Evolutionary conservation across 352 stramenopile species (phyloP).

Genomic region (Globisporangium cystogenes): DNA sequence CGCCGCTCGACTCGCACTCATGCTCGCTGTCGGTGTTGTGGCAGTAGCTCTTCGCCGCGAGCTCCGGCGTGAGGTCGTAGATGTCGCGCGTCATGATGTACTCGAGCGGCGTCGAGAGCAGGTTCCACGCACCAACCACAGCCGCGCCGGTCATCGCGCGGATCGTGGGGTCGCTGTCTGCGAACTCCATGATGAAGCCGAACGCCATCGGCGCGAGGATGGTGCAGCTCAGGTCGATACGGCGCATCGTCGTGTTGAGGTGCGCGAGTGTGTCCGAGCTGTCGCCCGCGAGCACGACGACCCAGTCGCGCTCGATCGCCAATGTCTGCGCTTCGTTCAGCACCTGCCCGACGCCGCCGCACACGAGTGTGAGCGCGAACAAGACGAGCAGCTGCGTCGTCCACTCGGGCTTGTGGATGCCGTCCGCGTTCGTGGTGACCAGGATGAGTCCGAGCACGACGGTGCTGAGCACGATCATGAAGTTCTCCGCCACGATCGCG

Average conservation of each 20-base stretch:
- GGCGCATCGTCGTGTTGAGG: slow-evolving; percentile 76
- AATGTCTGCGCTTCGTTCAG: slow-evolving; percentile 75
- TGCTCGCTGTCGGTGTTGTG: slow-evolving; percentile 3
- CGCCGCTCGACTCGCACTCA: background rate
- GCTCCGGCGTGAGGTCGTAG: slow-evolving; percentile 44
- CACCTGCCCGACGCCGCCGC: slow-evolving; percentile 64
- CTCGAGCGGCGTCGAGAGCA: slow-evolving; percentile 72
- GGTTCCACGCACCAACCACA: slow-evolving; percentile 70
- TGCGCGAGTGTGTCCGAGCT: slow-evolving; percentile 42
- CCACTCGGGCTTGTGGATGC: slow-evolving; percentile 51
- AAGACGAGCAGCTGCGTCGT: slow-evolving; percentile 33
- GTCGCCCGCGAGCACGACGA: slow-evolving; percentile 65
- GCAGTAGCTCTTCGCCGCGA: slow-evolving; percentile 25
- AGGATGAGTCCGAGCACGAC: slow-evolving; percentile 56
- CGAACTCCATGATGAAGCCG: slow-evolving; percentile 80
- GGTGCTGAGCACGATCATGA: slow-evolving; percentile 68
- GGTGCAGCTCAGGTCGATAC: slow-evolving; percentile 78
- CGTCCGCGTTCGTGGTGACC: slow-evolving; percentile 52
- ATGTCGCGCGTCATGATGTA: slow-evolving; percentile 69
- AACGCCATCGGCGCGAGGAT: slow-evolving; percentile 70
- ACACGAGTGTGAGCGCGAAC: slow-evolving; percentile 50
- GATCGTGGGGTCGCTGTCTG: slow-evolving; percentile 47
- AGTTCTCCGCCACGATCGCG: slow-evolving; percentile 71
- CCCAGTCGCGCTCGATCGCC: slow-evolving; percentile 83
- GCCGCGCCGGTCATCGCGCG: slow-evolving; percentile 58